phyloP scores from a whole-genome alignment of 345 rosid genomes.

The Cochlearia excelsa region DNA sequence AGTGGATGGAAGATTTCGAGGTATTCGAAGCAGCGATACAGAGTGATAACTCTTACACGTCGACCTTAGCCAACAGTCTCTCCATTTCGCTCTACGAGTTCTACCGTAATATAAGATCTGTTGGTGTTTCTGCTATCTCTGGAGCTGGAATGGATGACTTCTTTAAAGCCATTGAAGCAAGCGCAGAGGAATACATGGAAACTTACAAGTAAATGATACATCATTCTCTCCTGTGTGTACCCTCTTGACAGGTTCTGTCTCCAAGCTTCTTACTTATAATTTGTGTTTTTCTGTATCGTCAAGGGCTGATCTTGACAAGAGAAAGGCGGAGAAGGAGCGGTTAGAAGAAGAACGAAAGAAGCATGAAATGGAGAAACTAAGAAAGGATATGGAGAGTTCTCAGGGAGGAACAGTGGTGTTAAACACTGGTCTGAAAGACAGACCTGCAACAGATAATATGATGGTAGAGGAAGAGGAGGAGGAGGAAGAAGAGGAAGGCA shows the following conservation, averaged over 20 bases:
- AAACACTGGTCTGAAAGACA: slow-evolving; percentile 62
- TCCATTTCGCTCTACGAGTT: slow-evolving; percentile 64
- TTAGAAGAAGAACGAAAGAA: slow-evolving; percentile 61
- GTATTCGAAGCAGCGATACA: slow-evolving; percentile 64
- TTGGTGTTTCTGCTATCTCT: slow-evolving; percentile 79
- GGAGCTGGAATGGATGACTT: slow-evolving; percentile 76
- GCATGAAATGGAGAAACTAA: slow-evolving; percentile 59
- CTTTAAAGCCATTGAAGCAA: slow-evolving; percentile 67
- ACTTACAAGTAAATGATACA: slow-evolving; percentile 54
- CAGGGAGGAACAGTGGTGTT: slow-evolving; percentile 62
- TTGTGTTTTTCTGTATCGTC: not conserved
- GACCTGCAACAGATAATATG: slow-evolving; percentile 46
- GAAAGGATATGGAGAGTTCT: slow-evolving; percentile 70
- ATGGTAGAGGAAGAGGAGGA: slow-evolving; percentile 42
- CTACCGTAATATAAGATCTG: slow-evolving; percentile 61
- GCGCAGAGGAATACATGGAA: slow-evolving; percentile 72
- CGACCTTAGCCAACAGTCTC: slow-evolving; percentile 72
- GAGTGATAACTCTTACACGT: slow-evolving; percentile 56
- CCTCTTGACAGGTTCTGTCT: not conserved
- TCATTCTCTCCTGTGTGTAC: slow-evolving; percentile 1
- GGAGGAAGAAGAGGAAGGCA: slow-evolving; percentile 39
- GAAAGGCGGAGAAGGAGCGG: slow-evolving; percentile 67
- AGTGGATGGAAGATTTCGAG: slow-evolving; percentile 90
- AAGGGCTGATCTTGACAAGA: slow-evolving; percentile 81
- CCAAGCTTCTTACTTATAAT: slow-evolving; percentile 2